Base-by-base conservation (phyloP, 2,329 filamentous ascomycete species). In the Alternaria sp. region DNA sequence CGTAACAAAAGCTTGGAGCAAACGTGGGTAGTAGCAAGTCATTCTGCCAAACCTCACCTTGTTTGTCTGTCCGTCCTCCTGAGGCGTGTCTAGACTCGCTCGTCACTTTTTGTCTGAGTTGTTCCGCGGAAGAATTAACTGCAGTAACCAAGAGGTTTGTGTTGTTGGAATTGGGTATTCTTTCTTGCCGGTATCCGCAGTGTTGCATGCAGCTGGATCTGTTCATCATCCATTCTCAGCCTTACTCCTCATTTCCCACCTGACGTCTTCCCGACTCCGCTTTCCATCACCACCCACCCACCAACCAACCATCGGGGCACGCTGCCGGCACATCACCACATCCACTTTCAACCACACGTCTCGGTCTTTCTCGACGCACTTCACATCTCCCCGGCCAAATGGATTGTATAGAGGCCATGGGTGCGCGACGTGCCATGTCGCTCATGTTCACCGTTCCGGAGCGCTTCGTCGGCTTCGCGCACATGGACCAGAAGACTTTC, bases 401-500 rank as follows among this genome's bases (percentile, higher is more conserved):
- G 67, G 65, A 64, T 47, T 63, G 62, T 19, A 67, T 67, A 47
- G 69, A 69, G 32, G 65, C 64, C 15, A 54, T 71, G n/a, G 77
- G 77, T 54, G 73, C 76, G 10, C 67, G 72, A 43, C 64, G 75
- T 49, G 77, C 77, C 9, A 67, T 73, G 55, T 68, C 66, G 23
- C 65, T 80, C 54, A 74, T 80, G 58, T 77, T 78, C 64, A 74
- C 73, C 26, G 74, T 79, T 15, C 77, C 77, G 6, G 72, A 77
- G 57, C 72, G 76, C 59, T 80, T 80, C 72, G 71, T 76, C 50
- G 76, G 76, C 55, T 80, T 79, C 68, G 74, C 72, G 59, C 77
- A 78, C 63, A 74, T 80, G 71, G 77, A 80, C 54, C 77, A 79
- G 55, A 74, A 77, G 62, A 78, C 76, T 60, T 80, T 79, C 51